Evolutionary conservation across 441 rosid species (phyloP).

Genomic region (Breynia disticha): DNA sequence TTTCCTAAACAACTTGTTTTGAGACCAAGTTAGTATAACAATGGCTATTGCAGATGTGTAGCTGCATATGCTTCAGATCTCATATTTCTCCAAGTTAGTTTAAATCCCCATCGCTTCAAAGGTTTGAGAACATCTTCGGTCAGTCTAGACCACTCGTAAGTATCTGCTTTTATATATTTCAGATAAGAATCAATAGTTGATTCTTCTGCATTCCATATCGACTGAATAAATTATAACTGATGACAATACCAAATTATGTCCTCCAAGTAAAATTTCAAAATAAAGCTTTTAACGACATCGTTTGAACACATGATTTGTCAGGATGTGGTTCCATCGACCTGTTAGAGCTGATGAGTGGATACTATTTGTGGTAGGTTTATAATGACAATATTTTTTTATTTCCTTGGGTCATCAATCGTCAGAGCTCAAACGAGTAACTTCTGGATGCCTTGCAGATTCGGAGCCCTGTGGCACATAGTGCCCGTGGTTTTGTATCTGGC

Average conservation of each 20-base stretch:
- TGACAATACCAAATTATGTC: too few relatives aligned
- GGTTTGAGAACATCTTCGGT: conserved; percentile 51
- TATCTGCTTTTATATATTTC: conserved; percentile 7
- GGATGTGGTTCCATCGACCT: conserved; percentile 91
- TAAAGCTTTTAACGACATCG: too few relatives aligned
- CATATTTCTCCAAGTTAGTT: conserved; percentile 56
- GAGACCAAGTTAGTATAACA: too few relatives aligned
- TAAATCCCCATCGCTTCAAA: conserved; percentile 81
- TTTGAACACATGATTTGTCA: conserved; percentile 16
- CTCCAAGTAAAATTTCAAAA: too few relatives aligned
- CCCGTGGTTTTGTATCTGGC: conserved; percentile 69
- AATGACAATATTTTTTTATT: neutral
- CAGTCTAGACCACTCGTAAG: conserved; percentile 94
- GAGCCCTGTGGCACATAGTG: conserved; percentile 51
- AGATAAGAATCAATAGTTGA: too few relatives aligned
- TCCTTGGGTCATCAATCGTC: conserved; percentile 3
- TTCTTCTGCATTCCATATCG: too few relatives aligned
- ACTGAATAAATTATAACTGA: too few relatives aligned
- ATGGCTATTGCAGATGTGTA: conserved; percentile 61
- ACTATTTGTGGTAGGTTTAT: conserved; percentile 50
- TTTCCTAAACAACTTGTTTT: too few relatives aligned
- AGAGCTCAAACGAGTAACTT: neutral
- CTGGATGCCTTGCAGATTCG: conserved; percentile 30
- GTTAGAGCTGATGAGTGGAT: conserved; percentile 94
- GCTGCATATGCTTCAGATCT: conserved; percentile 89